Evolutionary conservation across 2,329 filamentous ascomycete species (phyloP), one percentile per base, ranked within the genome.

Genomic region (Botrytis fragariae): DNA sequence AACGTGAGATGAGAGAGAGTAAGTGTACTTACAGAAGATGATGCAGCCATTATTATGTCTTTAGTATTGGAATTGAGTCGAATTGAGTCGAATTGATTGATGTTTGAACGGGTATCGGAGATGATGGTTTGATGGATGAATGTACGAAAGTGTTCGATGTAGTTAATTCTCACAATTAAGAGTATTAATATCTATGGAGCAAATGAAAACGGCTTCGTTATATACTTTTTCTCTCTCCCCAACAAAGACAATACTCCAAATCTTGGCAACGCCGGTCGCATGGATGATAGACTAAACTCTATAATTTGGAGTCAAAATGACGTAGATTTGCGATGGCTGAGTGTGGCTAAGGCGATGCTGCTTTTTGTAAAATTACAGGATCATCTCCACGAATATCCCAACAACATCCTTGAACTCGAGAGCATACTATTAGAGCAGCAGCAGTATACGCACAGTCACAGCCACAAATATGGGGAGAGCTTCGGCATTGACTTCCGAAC

Each of bases 1-100:
- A 22, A n/a, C 1, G 20, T 1, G 25, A 12, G 25, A 54, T 29
- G 14, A 35, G 44, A 22, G 8, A 25, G 20, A 39, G 18, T 16
- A n/a, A 39, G 18, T 16, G 7, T 18, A 65, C 72, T 32, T 32
- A 73, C 72, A 18, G 72, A 71, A 65, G 72, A 73, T 60, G 72
- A 71, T 35, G 59, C 67, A 18, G 72, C 72, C 48, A 60, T 60
- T 9, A 14, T 72, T 29, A 5, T 72, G 45, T 39, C 22, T 68
- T 42, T 1, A 14, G 29, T 18, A 8, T 57, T 42, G 64, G 7
- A n/a, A 6, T 60, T 57, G 25, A 8, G 45, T 29, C 25, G 7
- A n/a, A 6, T 60, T 57, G 25, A 8, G 45, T 29, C 25, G 25
- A 22, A 48, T 35, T n/a, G 4, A 18, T 37, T 37, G 62, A 8